Conservation (phyloP, 768 basidiomycete genomes). For the Naganishia vaughanmartiniae region DNA sequence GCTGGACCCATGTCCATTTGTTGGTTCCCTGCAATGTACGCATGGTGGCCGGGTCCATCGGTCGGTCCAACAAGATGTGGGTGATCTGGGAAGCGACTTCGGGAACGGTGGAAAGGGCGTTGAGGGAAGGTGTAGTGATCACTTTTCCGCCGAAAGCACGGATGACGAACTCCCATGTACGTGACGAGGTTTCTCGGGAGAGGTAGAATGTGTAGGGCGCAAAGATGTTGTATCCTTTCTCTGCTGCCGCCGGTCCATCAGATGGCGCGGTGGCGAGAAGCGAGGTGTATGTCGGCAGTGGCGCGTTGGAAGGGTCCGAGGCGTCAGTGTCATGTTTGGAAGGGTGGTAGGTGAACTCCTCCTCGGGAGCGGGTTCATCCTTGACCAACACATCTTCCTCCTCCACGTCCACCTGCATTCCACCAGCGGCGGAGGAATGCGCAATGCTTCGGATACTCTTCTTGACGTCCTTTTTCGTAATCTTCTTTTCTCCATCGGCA, state of each 20-base stretch:
- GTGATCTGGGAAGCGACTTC: slow-evolving; percentile 70
- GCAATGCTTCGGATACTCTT: slow-evolving; percentile 58
- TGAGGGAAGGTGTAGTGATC: slow-evolving; percentile 58
- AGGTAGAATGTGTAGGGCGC: slow-evolving; percentile 85
- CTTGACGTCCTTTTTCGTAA: slow-evolving; percentile 62
- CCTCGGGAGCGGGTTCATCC: slow-evolving; percentile 39
- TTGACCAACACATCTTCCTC: slow-evolving; percentile 40
- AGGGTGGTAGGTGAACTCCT: slow-evolving; percentile 52
- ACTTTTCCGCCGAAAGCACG: slow-evolving; percentile 87
- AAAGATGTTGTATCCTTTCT: slow-evolving; percentile 63
- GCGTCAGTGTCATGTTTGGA: slow-evolving; percentile 42
- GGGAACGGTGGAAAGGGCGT: slow-evolving; percentile 55
- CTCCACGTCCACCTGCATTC: slow-evolving; percentile 38
- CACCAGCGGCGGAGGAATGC: slow-evolving; percentile 34
- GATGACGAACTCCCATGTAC: slow-evolving; percentile 90
- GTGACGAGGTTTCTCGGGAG: slow-evolving; percentile 84
- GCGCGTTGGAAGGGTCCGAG: slow-evolving; percentile 54
- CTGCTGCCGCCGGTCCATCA: slow-evolving; percentile 42
- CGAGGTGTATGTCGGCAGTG: slow-evolving; percentile 59
- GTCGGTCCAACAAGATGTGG: slow-evolving; percentile 91
- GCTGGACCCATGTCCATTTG: slow-evolving; percentile 84
- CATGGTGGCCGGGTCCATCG: slow-evolving; percentile 55
- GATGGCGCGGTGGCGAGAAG: slow-evolving; percentile 43
- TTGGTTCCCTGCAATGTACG: slow-evolving; percentile 64
- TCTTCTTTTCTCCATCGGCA: slow-evolving; percentile 54